Conservation (phyloP, 176 grass and related monocot species). For the Oryza longistaminata region DNA sequence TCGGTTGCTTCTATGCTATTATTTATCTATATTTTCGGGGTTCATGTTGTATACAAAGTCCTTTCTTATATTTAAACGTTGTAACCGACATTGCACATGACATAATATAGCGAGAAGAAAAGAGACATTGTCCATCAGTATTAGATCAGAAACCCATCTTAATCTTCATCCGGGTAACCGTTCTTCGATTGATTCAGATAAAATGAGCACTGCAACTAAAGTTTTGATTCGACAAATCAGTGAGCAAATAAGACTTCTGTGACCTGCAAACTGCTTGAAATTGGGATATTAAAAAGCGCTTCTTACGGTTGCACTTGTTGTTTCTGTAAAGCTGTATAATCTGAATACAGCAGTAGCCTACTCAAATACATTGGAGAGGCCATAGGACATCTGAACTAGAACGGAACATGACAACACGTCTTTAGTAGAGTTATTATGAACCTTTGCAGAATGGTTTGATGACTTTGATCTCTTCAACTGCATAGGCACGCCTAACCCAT, state of each 20-base stretch:
- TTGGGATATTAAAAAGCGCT: conserved; percentile 43
- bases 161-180: neutral
- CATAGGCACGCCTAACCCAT: neutral
- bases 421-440: neutral
- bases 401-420: conserved; percentile 40
- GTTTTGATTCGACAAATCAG: neutral
- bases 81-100: neutral
- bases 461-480: neutral
- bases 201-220: neutral
- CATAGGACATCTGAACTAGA: conserved; percentile 41
- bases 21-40: neutral
- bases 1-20: neutral
- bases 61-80: neutral
- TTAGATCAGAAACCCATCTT: neutral
- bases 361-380: conserved; percentile 38
- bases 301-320: conserved; percentile 52
- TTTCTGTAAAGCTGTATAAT: conserved; percentile 47
- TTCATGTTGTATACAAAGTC: neutral
- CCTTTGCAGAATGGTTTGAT: neutral
- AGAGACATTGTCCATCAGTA: no score
- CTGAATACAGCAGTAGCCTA: conserved; percentile 37
- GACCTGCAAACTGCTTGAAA: neutral
- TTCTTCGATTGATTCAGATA: neutral
- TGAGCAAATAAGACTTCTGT: neutral
- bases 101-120: neutral